Evolutionary conservation across 768 basidiomycete genomes (phyloP).

Genomic region (Favolaschia claudopus): DNA sequence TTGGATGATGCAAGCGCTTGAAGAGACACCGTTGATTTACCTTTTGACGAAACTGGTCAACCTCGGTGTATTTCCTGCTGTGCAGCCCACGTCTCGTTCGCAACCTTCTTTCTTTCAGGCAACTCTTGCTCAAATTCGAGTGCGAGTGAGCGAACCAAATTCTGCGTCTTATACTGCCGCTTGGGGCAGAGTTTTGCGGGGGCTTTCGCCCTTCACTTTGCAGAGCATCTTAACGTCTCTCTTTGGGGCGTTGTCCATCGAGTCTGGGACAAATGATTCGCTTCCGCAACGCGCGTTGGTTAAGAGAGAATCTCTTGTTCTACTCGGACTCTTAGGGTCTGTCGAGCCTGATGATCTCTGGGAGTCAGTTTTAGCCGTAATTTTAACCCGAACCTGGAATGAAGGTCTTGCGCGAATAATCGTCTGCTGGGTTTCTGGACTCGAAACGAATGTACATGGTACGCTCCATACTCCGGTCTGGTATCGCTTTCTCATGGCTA

Average conservation of each 20-base stretch:
- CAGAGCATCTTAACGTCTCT: constrained; percentile 68
- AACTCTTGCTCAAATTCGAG: constrained; percentile 57
- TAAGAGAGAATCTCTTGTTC: constrained; percentile 60
- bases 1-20: constrained; percentile 39
- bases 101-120: constrained; percentile 76
- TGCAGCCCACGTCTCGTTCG: constrained; percentile 56
- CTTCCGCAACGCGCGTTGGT: constrained; percentile 48
- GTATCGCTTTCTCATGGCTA: neutral
- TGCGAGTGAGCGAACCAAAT: constrained; percentile 38
- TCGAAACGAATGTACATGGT: constrained; percentile 43
- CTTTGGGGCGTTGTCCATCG: constrained; percentile 53
- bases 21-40: constrained; percentile 53
- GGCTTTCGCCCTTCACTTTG: constrained; percentile 59
- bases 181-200: constrained; percentile 57
- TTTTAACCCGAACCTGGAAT: constrained; percentile 66
- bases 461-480: constrained; percentile 7
- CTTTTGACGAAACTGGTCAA: constrained; percentile 74
- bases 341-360: constrained; percentile 54
- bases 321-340: constrained; percentile 62
- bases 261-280: constrained; percentile 40
- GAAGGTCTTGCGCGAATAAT: constrained; percentile 67
- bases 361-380: constrained; percentile 55
- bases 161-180: constrained; percentile 49
- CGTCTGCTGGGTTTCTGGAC: constrained; percentile 72
- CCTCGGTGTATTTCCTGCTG: constrained; percentile 68